Evolutionary conservation across 2,329 filamentous ascomycete genomes (phyloP), one percentile per base, ranked within the genome.

Genomic region (Botryotinia globosa): DNA sequence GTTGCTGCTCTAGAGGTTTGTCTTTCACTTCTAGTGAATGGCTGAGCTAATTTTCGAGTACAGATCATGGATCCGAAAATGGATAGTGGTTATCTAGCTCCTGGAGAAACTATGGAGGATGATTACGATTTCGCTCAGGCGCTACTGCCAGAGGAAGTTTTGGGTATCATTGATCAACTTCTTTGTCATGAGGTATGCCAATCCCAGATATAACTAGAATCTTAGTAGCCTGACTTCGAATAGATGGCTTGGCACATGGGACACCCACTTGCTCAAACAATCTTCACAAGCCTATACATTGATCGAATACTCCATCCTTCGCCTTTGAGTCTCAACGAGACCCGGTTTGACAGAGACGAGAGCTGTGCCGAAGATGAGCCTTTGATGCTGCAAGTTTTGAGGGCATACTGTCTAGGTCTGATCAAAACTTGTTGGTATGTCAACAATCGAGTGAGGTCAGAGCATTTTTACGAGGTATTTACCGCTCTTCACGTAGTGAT

Each of bases 51-150:
- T 32, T 20, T 25, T 61, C 69, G 18, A 20, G 16, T 58, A 69
- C 79, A 99, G 96, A 97, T 99, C 78, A 98, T 98, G 93, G 96
- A 99, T 80, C 91, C 93, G 1, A 99, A 98, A 83, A 99, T 99
- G 96, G 96, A 99, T 82, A 98, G 94, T 80, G 96, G 96, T 42
- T 94, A 91, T 76, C 85, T 97, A 10, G 87, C 89, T 32, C 89
- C 91, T 12, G 92, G 91, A 44, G 93, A 97, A 79, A 89, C 90
- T n/a, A 87, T 95, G 48, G 93, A 97, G 74, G 91, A 95, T 75
- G 87, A 92, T 68, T 97, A 95, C 81, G 91, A 97, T 79, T 88
- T 94, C 58, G 84, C 88, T 61, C 85, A 86, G 64, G 84, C 87
- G 10, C 83, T 97, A 58, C 85, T 91, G 22, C 92, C 94, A 0